A percentile compares a stretch with the other conserved stretches of the same genome.
These are phyloP conservation scores for Castanea mollissima DNA, from an alignment of 306 rosid species.

Conservation along the genomic window DNA sequence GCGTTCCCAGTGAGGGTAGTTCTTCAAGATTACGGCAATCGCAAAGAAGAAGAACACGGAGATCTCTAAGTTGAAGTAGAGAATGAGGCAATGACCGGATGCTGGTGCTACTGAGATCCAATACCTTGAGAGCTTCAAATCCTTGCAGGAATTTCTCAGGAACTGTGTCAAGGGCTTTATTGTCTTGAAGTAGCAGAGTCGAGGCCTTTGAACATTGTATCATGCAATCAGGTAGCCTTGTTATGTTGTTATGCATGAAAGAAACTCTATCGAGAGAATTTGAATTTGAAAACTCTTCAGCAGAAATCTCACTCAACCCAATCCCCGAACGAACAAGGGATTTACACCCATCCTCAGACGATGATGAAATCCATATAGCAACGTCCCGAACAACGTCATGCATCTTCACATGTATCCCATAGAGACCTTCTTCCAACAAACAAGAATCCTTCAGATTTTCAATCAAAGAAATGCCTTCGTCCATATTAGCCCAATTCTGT, in stretches of 20 bases:
- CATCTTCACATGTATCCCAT: background rate
- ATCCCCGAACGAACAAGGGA: background rate
- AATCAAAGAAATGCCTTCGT: background rate
- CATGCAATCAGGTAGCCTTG: background rate
- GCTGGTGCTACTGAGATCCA: slow-evolving; percentile 2
- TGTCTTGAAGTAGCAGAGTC: slow-evolving; percentile 4
- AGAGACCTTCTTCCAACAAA: too few species aligned
- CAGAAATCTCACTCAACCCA: background rate
- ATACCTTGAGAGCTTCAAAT: background rate
- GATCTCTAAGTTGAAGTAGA: slow-evolving; percentile 15
- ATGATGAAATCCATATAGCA: background rate
- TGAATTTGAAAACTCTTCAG: background rate
- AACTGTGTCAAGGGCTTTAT: background rate
- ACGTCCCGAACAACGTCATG: slow-evolving; percentile 19
- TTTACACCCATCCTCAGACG: background rate
- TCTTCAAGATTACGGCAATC: background rate
- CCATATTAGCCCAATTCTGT: too few species aligned
- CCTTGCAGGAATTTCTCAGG: slow-evolving; percentile 5
- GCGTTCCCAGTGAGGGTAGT: slow-evolving; percentile 9
- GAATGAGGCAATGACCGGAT: slow-evolving; percentile 21
- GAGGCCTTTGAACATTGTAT: background rate
- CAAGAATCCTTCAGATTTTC: slow-evolving; percentile 23
- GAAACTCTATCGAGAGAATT: slow-evolving; percentile 11
- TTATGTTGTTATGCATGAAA: slow-evolving; percentile 1
- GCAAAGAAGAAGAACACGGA: slow-evolving; percentile 13